Percentiles rank a stretch among this genome's conserved stretches.
Evolutionary conservation across 1,139 yeast species (phyloP).

Genomic region (Geotrichum phurueaensis): DNA sequence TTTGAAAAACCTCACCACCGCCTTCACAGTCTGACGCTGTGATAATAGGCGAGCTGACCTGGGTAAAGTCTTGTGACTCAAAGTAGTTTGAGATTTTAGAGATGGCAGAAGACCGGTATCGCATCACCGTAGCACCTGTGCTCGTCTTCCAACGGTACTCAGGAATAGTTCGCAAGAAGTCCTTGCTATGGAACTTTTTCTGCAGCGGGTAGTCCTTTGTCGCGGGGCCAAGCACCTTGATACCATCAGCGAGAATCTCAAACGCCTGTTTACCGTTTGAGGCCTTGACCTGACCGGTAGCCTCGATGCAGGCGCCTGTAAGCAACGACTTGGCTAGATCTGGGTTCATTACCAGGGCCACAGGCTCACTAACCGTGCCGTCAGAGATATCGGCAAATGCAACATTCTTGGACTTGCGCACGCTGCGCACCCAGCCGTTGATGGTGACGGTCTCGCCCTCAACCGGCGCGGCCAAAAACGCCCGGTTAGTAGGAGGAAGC

Average conservation of each 20-base stretch:
- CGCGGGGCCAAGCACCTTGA: slow-evolving; percentile 43
- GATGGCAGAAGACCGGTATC: slow-evolving; percentile 69
- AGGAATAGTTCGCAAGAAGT: slow-evolving; percentile 62
- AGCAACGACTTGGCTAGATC: slow-evolving; percentile 28
- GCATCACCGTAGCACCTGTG: slow-evolving; percentile 56
- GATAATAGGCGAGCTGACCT: slow-evolving; percentile 78
- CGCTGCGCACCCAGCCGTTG: slow-evolving; percentile 70
- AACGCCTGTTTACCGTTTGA: slow-evolving; percentile 39
- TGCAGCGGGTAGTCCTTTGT: slow-evolving; percentile 71
- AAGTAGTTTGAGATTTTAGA: slow-evolving; percentile 51
- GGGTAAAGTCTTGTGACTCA: slow-evolving; percentile 48
- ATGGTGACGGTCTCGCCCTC: slow-evolving; percentile 28
- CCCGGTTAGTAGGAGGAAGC: slow-evolving; percentile 14
- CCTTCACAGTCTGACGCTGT: slow-evolving; percentile 97
- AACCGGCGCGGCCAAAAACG: slow-evolving; percentile 10
- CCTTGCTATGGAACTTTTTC: slow-evolving; percentile 64
- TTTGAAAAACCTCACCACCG: slow-evolving; percentile 80
- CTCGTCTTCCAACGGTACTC: slow-evolving; percentile 73
- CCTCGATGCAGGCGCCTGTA: slow-evolving; percentile 44
- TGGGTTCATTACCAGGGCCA: slow-evolving; percentile 51
- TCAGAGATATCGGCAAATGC: slow-evolving; percentile 77
- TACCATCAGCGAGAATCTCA: slow-evolving; percentile 40
- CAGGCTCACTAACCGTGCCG: slow-evolving; percentile 53
- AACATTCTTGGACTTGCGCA: slow-evolving; percentile 65
- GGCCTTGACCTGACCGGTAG: slow-evolving; percentile 38